Evolutionary conservation across 768 basidiomycete genomes (phyloP).

Genomic region (Rhodotorula taiwanensis): DNA sequence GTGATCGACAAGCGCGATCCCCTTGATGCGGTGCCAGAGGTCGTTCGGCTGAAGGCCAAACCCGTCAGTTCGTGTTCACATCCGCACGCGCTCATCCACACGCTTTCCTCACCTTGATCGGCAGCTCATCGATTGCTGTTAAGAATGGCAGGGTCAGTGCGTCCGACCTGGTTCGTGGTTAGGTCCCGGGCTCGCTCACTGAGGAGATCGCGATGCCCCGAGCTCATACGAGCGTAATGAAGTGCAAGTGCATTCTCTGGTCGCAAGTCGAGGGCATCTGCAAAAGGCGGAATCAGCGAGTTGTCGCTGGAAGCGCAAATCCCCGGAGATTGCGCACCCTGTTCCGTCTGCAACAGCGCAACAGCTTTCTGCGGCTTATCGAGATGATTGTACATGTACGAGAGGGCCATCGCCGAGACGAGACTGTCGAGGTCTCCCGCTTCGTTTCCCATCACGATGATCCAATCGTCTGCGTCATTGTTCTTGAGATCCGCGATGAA

Average conservation of each 20-base stretch:
- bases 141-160: background rate
- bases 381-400: slow-evolving; percentile 22
- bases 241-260: slow-evolving; percentile 30
- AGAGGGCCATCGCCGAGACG: slow-evolving; percentile 21
- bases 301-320: no score
- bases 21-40: slow-evolving; percentile 29
- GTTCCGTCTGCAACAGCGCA: slow-evolving; percentile 28
- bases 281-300: background rate
- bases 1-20: slow-evolving; percentile 36
- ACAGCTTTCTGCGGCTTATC: slow-evolving; percentile 28
- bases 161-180: background rate
- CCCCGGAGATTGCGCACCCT: slow-evolving; percentile 5
- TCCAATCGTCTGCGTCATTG: slow-evolving; percentile 24
- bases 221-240: slow-evolving; percentile 22
- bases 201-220: slow-evolving; percentile 30
- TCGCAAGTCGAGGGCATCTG: slow-evolving; percentile 32
- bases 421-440: slow-evolving; percentile 22
- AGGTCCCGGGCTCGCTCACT: no score
- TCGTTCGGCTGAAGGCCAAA: slow-evolving; percentile 12
- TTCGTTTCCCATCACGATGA: slow-evolving; percentile 34
- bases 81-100: background rate
- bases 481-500: slow-evolving; percentile 17
- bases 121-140: slow-evolving; percentile 29
- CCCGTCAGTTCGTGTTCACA: background rate
- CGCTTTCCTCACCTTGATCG: slow-evolving; percentile 18